These are phyloP conservation scores for Lycium ferocissimum DNA, from an alignment of 257 asterid species.

Conservation along the genomic window DNA sequence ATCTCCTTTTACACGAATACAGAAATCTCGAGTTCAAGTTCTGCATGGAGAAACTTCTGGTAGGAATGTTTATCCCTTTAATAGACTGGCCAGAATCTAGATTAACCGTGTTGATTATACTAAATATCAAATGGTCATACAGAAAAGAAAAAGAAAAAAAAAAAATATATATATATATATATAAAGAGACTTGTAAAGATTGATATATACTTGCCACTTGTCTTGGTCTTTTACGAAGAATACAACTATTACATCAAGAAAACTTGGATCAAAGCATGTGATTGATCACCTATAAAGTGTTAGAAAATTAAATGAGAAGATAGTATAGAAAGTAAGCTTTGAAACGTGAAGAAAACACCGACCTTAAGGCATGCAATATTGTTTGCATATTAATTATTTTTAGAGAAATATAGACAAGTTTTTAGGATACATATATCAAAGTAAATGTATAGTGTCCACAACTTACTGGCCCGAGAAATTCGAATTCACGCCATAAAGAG, in stretches of 20 bases:
- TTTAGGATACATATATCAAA: not conserved
- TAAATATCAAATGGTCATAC: no score
- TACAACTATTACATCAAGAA: not conserved
- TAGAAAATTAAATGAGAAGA: not conserved
- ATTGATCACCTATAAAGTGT: not conserved
- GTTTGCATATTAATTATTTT: not conserved
- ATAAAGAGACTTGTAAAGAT: no score
- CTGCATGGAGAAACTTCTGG: no score
- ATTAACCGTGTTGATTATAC: no score
- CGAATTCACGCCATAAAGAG: fast-evolving
- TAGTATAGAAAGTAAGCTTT: not conserved
- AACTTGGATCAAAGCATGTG: not conserved
- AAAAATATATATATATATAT: no score
- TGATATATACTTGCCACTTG: not conserved
- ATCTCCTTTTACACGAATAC: not conserved
- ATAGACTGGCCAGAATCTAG: no score
- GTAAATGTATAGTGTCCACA: not conserved
- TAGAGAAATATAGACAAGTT: not conserved
- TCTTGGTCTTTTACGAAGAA: not conserved
- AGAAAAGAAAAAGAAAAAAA: no score
- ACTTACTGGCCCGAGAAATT: not conserved
- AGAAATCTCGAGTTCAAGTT: no score
- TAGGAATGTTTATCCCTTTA: no score
- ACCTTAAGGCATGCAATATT: not conserved
- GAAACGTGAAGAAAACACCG: not conserved